phyloP scores from a whole-genome alignment of 805 yeast species.

The Hanseniaspora clermontiae region DNA sequence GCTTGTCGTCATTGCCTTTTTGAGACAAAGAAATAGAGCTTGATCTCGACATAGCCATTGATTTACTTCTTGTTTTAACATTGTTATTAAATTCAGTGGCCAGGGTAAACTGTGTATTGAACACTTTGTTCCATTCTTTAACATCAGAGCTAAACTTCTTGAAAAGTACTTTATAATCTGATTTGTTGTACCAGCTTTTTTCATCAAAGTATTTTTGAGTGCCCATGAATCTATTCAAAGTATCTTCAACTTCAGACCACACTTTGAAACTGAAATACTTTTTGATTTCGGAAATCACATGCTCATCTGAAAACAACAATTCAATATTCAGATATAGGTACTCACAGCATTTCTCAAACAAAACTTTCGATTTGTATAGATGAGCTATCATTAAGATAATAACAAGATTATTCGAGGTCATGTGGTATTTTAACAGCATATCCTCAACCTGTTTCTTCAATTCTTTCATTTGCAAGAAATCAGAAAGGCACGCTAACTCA shows the following conservation, averaged over 20 bases:
- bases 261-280: constrained; percentile 19
- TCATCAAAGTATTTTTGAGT: neutral
- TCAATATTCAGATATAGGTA: constrained; percentile 56
- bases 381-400: constrained; percentile 44
- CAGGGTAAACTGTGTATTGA: neutral
- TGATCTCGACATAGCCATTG: neutral
- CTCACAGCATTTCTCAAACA: constrained; percentile 53
- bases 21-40: neutral
- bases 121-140: neutral
- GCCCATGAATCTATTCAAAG: constrained; percentile 8
- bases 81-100: neutral
- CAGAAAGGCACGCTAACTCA: constrained; percentile 32
- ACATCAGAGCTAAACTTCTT: neutral
- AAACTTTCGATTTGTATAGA: constrained; percentile 37
- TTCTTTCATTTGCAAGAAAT: constrained; percentile 48
- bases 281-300: constrained; percentile 22
- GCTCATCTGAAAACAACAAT: constrained; percentile 39
- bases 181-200: constrained; percentile 1
- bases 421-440: constrained; percentile 41
- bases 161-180: neutral
- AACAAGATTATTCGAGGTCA: constrained; percentile 48
- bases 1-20: neutral
- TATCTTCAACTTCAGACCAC: constrained; percentile 22
- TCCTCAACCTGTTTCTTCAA: constrained; percentile 49
- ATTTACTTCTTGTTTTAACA: neutral